Base-by-base conservation (phyloP, 495 filamentous ascomycete species). In the Mycothermus thermophilus region DNA sequence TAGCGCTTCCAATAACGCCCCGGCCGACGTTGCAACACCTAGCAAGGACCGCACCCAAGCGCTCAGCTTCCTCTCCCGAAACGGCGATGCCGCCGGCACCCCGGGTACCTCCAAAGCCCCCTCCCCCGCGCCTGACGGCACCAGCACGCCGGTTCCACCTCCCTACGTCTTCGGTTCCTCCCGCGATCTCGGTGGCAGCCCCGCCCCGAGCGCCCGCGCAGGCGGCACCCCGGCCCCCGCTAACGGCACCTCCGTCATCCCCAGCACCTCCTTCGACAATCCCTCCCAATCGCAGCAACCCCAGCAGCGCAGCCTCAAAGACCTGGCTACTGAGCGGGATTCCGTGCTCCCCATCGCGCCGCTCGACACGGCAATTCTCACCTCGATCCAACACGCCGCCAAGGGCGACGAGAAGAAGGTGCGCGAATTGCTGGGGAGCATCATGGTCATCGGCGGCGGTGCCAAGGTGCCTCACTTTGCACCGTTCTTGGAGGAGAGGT, bases 371-470 rank as follows among this genome's bases (percentile, higher is more conserved):
- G 90, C 92, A 8, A 92, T 97, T 47, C 63, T 94, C 31, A 83
- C 80, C 14, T 80, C 74, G 17, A 90, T 96, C 50, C 69, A 77
- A 11, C 83, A 95, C 51, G 90, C 83, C 5, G 77, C 83, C 16
- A 79, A 79, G 38, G 78, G 74, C 23, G 87, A 95, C 47, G 92
- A 96, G 34, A 86, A 86, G 57, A 92, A 90, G 55, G 75, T 87
- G 42, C 73, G 81, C 13, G 92, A 97, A 47, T 85, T 92, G 58
- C 65, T 93, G 18, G 84, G 84, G 15, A 80, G 82, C 24, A 93
- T 97, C 63, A 95, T 97, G 85, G 74, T 95, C 3, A 73, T 95
- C 32, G 90, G 90, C 30, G 90, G 90, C 14, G 92, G 84, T 6
- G 77, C 80, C 32, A 77, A 87, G 65, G 78, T 79, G 0, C 73